These are phyloP conservation scores for Stylosanthes scabra DNA, from an alignment of 331 rosid genomes.

Conservation along the genomic window DNA sequence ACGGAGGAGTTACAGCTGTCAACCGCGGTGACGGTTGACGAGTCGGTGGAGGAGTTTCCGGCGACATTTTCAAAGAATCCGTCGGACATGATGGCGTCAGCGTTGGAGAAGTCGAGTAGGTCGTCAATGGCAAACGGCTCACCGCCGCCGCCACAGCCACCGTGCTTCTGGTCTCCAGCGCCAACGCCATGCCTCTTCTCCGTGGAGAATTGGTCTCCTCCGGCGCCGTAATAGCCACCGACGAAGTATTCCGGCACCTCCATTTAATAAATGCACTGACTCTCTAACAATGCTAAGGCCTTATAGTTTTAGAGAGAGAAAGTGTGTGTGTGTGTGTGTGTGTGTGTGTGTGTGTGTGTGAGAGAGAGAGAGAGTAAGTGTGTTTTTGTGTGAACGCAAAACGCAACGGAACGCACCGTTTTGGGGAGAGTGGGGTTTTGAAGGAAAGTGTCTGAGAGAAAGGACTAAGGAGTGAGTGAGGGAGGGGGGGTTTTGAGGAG, in stretches of 20 bases:
- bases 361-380: no score
- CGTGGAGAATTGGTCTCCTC: slow-evolving; percentile 52
- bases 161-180: slow-evolving; percentile 53
- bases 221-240: slow-evolving; percentile 72
- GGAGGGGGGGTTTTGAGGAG: slow-evolving; percentile 94
- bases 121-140: slow-evolving; percentile 82
- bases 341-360: no score
- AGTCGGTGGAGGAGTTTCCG: slow-evolving; percentile 70
- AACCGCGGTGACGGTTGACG: slow-evolving; percentile 69
- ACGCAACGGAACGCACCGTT: slow-evolving; percentile 34
- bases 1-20: slow-evolving; percentile 85
- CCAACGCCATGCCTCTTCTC: slow-evolving; percentile 53
- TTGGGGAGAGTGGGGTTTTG: slow-evolving; percentile 33
- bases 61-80: slow-evolving; percentile 72
- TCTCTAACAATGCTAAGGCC: no score
- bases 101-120: slow-evolving; percentile 87
- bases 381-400: background rate
- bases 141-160: slow-evolving; percentile 44
- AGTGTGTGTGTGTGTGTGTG: slow-evolving; percentile 14
- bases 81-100: slow-evolving; percentile 67
- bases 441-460: slow-evolving; percentile 29
- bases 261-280: slow-evolving; percentile 40
- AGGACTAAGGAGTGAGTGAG: slow-evolving; percentile 39
- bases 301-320: no score
- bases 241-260: slow-evolving; percentile 67